A percentile compares a stretch with the other conserved stretches of the same genome.
phyloP scores from a whole-genome alignment of 441 rosid genomes.

The Erodium chrysanthum region DNA sequence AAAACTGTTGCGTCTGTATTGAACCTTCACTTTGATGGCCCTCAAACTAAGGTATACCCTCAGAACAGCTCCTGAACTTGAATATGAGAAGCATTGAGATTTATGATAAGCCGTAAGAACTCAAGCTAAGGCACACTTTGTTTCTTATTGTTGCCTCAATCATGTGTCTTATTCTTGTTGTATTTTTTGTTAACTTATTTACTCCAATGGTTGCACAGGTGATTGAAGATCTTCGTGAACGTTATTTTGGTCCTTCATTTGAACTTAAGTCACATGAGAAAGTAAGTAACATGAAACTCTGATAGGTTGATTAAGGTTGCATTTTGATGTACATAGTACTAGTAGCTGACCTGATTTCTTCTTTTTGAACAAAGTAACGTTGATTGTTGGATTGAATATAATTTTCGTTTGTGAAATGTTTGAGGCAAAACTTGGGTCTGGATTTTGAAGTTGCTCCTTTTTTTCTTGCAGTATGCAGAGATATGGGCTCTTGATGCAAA shows the following conservation, averaged over 20 bases:
- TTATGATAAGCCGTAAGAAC: background rate
- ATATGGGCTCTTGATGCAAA: slow-evolving; percentile 84
- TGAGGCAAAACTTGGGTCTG: background rate
- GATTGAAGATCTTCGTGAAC: slow-evolving; percentile 73
- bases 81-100: background rate
- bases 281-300: slow-evolving; percentile 27
- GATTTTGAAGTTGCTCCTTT: slow-evolving; percentile 10
- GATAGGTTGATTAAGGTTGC: background rate
- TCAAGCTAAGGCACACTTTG: background rate
- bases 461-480: slow-evolving; percentile 45
- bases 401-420: background rate
- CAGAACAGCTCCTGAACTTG: background rate
- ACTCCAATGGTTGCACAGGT: slow-evolving; percentile 30
- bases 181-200: slow-evolving; percentile 8
- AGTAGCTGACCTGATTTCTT: slow-evolving; percentile 7
- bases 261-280: slow-evolving; percentile 77
- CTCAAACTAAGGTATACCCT: slow-evolving; percentile 61
- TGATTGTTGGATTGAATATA: background rate
- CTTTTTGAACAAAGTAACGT: background rate
- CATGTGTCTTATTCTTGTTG: no score
- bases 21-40: slow-evolving; percentile 55
- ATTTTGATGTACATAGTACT: slow-evolving; percentile 3
- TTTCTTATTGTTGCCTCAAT: no score
- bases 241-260: slow-evolving; percentile 77
- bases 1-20: slow-evolving; percentile 54